Percentiles rank a stretch among this genome's conserved stretches.
These are phyloP conservation scores for Penicillium sp. DNA, from an alignment of 2,329 filamentous ascomycete species.

Conservation along the genomic window DNA sequence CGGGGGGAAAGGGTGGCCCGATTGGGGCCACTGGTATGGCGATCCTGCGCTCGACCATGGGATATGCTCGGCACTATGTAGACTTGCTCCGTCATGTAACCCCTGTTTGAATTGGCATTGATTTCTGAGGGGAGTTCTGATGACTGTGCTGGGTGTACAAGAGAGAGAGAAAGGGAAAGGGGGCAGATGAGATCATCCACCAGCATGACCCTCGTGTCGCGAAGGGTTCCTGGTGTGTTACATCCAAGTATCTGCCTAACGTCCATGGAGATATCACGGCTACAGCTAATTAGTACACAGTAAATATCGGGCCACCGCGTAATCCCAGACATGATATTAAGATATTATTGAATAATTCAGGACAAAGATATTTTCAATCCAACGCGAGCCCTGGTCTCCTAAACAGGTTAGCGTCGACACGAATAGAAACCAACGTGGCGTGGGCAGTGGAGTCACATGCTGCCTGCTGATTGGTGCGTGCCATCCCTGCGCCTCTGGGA, in stretches of 20 bases:
- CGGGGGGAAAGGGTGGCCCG: slow-evolving; percentile 1
- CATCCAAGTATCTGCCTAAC: background rate
- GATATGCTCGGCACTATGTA: background rate
- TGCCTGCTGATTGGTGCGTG: slow-evolving; percentile 1
- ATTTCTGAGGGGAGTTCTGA: background rate
- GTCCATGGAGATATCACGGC: no score
- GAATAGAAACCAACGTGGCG: slow-evolving; percentile 32
- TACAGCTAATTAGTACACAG: no score
- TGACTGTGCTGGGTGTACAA: background rate
- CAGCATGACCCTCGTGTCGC: background rate
- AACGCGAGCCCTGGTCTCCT: background rate
- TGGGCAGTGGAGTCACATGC: slow-evolving; percentile 9
- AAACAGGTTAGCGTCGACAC: slow-evolving; percentile 11
- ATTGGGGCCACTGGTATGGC: slow-evolving; percentile 4
- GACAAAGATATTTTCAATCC: background rate
- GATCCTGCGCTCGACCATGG: slow-evolving; percentile 16
- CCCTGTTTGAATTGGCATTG: background rate
- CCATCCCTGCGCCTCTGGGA: slow-evolving; percentile 23
- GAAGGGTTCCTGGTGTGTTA: background rate
- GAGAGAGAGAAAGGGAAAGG: background rate
- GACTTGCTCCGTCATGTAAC: no score
- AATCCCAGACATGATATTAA: background rate
- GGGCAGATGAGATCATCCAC: background rate
- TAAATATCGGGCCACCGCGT: no score
- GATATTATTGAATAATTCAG: background rate